Evolutionary conservation across 176 grass and related monocot genomes (phyloP).

Genomic region (Carex cristatella): DNA sequence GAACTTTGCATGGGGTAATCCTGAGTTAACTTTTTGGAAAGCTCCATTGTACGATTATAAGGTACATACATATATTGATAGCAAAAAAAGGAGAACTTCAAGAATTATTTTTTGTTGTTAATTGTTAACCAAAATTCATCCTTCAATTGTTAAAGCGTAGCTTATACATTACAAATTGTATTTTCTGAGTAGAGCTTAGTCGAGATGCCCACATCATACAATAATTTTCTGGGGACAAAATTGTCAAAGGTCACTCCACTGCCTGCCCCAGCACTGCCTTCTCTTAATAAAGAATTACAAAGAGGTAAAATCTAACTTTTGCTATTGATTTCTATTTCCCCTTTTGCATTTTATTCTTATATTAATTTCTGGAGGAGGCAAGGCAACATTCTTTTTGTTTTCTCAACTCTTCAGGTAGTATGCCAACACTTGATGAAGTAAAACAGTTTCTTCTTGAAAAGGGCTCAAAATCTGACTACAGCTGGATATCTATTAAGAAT

Average conservation of each 20-base stretch:
- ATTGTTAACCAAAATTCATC: background rate
- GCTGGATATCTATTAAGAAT: constrained; percentile 51
- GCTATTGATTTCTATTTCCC: constrained; percentile 7
- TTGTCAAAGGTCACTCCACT: constrained; percentile 39
- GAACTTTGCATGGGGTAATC: constrained; percentile 48
- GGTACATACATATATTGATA: constrained; percentile 47
- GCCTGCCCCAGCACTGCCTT: constrained; percentile 48
- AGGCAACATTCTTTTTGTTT: constrained; percentile 5
- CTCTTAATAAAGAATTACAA: constrained; percentile 54
- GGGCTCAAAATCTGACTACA: constrained; percentile 26
- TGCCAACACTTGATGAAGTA: constrained; percentile 73
- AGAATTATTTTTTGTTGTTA: background rate
- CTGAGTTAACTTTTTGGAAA: constrained; percentile 68
- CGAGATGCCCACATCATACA: constrained; percentile 40
- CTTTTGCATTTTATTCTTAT: constrained; percentile 19
- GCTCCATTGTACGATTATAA: constrained; percentile 66
- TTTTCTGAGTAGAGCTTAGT: constrained; percentile 48
- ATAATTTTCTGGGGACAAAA: constrained; percentile 57
- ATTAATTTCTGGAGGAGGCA: background rate
- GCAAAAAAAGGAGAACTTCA: background rate
- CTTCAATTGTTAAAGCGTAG: background rate
- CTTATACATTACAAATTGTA: constrained; percentile 25
- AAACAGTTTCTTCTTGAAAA: constrained; percentile 45
- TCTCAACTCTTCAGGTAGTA: constrained; percentile 38
- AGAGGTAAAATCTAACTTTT: constrained; percentile 38